These are phyloP conservation scores for Wallacemonas sp. DNA, from an alignment of 208 protist species.

Conservation along the genomic window DNA sequence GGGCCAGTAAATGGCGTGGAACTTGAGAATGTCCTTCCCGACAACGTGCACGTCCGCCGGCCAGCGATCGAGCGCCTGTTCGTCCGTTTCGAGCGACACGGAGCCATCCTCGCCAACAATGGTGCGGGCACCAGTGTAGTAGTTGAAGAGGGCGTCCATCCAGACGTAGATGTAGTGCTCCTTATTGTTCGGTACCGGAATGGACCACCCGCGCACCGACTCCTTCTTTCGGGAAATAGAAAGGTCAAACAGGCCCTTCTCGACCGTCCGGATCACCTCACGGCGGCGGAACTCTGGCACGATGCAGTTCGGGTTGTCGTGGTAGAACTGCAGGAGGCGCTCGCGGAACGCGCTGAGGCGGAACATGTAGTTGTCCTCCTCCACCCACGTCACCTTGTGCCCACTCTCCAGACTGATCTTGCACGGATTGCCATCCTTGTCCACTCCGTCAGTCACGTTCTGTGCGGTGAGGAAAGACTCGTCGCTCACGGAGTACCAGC, in stretches of 20 bases:
- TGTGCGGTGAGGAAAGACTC: slow-evolving; percentile 94
- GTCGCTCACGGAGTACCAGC: slow-evolving; percentile 99
- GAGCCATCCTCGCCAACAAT: slow-evolving; percentile 35
- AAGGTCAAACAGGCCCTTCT: slow-evolving; percentile 93
- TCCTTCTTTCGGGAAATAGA: slow-evolving; percentile 94
- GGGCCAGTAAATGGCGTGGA: slow-evolving; percentile 99
- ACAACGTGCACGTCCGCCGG: slow-evolving; percentile 92
- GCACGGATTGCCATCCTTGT: slow-evolving; percentile 87
- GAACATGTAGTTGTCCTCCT: slow-evolving; percentile 99
- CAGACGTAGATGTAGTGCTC: slow-evolving; percentile 99
- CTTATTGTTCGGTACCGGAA: slow-evolving; percentile 95
- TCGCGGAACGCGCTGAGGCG: slow-evolving; percentile 90
- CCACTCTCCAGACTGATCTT: slow-evolving; percentile 94
- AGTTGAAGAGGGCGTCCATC: slow-evolving; percentile 99
- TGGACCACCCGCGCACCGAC: slow-evolving; percentile 94
- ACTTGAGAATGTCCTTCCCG: slow-evolving; percentile 99
- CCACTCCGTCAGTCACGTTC: slow-evolving; percentile 81
- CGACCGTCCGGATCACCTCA: slow-evolving; percentile 89
- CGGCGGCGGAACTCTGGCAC: slow-evolving; percentile 89
- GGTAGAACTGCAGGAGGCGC: slow-evolving; percentile 81
- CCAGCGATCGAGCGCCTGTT: slow-evolving; percentile 50
- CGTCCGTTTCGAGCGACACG: slow-evolving; percentile 45
- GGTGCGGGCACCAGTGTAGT: slow-evolving; percentile 92
- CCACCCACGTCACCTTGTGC: slow-evolving; percentile 93
- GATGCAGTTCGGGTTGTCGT: slow-evolving; percentile 88